Percentiles rank a stretch among this genome's conserved stretches.
phyloP scores from a whole-genome alignment of 2,329 filamentous ascomycete species.

The Cladosporium halotolerans region DNA sequence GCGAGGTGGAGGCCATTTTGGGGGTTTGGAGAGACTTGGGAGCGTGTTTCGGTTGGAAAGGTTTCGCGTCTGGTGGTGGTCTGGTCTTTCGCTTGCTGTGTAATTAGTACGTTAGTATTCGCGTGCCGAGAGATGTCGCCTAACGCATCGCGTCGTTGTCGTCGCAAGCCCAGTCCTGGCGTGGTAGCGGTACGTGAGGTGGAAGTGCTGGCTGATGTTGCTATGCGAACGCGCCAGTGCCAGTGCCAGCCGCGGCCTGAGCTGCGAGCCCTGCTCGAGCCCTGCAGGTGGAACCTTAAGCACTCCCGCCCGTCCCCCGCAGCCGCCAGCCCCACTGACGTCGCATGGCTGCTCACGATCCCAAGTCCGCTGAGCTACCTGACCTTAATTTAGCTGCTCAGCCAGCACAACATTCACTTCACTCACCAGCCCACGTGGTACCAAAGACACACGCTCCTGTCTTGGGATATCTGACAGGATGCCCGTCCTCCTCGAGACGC shows the following conservation, averaged over 20 bases:
- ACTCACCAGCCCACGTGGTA: no score
- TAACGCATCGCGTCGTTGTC: slow-evolving; percentile 6
- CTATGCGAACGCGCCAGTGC: no score
- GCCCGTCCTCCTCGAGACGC: slow-evolving; percentile 51
- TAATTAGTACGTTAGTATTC: slow-evolving; percentile 12
- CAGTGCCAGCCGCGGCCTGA: no score
- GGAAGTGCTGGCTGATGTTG: no score
- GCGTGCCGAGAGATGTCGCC: no score
- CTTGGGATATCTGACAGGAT: slow-evolving; percentile 22
- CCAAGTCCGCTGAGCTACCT: not conserved
- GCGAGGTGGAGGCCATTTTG: slow-evolving; percentile 24
- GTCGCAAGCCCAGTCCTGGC: not conserved
- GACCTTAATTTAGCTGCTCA: no score
- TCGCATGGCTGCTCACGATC: not conserved
- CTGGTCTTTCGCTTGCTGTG: not conserved
- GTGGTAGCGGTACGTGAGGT: no score
- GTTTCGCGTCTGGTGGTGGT: not conserved
- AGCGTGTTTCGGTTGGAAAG: not conserved
- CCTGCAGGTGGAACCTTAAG: no score
- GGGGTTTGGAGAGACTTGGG: not conserved
- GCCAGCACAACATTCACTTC: no score
- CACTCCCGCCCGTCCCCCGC: no score
- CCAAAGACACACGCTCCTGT: no score
- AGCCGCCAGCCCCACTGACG: not conserved
- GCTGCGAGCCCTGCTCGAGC: no score